Evolutionary conservation across 495 filamentous ascomycete species (phyloP).

Genomic region (Tuber umbilicatum): DNA sequence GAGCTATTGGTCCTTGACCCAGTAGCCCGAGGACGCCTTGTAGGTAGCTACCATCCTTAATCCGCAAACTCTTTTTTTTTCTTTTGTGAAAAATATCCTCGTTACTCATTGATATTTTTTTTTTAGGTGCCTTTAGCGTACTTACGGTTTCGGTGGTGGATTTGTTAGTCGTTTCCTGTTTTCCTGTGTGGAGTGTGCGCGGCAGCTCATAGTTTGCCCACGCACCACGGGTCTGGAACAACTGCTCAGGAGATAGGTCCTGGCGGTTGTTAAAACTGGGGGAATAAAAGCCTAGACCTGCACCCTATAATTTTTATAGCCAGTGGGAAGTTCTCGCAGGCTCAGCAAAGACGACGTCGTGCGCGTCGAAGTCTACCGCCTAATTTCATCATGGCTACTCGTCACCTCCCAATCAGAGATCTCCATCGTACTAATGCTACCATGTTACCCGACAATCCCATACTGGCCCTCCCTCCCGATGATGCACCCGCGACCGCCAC

Average conservation of each 20-base stretch:
- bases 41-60: background rate
- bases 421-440: slow-evolving; percentile 25
- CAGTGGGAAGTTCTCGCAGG: slow-evolving; percentile 4
- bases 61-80: background rate
- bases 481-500: slow-evolving; percentile 9
- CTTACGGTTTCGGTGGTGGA: background rate
- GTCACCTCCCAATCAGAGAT: slow-evolving; percentile 35
- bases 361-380: slow-evolving; percentile 18
- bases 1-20: background rate
- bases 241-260: slow-evolving; percentile 4
- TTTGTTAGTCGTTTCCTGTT: background rate
- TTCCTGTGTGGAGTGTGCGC: background rate
- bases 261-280: background rate
- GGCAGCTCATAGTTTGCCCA: background rate
- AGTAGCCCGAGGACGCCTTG: background rate
- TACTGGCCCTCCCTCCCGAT: slow-evolving; percentile 5
- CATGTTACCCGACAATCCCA: slow-evolving; percentile 16
- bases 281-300: background rate
- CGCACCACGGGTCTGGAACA: background rate
- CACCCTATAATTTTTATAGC: slow-evolving; percentile 4
- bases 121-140: background rate
- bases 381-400: slow-evolving; percentile 11
- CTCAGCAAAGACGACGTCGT: slow-evolving; percentile 1
- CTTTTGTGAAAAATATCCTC: background rate
- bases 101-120: background rate